Percentiles rank a stretch among this genome's conserved stretches.
These are phyloP conservation scores for Ophiostoma tasmaniense DNA, from an alignment of 2,329 filamentous ascomycete genomes.

Conservation along the genomic window DNA sequence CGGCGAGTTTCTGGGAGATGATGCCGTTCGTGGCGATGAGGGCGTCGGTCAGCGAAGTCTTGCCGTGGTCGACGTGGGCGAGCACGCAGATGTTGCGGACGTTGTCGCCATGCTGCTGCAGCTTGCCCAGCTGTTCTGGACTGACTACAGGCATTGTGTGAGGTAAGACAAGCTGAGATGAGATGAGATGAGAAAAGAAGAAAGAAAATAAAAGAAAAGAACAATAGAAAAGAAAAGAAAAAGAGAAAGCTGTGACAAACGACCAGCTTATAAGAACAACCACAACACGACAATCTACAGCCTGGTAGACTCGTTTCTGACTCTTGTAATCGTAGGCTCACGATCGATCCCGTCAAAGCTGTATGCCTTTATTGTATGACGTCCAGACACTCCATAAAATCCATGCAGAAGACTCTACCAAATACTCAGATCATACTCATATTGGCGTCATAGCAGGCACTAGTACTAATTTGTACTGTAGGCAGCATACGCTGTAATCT, in stretches of 20 bases:
- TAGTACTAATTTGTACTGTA: background rate
- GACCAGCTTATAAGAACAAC: too few species aligned
- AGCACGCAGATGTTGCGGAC: constrained; percentile 97
- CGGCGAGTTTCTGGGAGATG: constrained; percentile 93
- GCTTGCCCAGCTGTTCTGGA: constrained; percentile 78
- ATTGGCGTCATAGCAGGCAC: constrained; percentile 10
- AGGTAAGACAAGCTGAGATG: background rate
- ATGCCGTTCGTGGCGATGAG: constrained; percentile 98
- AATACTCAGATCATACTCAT: constrained; percentile 15
- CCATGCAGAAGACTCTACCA: background rate
- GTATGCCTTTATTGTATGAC: too few species aligned
- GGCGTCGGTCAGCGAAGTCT: constrained; percentile 92
- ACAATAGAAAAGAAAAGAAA: background rate
- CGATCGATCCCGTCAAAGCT: background rate
- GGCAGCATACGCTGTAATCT: background rate
- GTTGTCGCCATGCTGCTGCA: constrained; percentile 80
- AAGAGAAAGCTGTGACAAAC: too few species aligned
- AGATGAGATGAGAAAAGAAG: background rate
- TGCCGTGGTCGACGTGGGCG: constrained; percentile 96
- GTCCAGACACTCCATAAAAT: background rate
- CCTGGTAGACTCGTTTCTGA: too few species aligned
- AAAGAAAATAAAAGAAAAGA: background rate
- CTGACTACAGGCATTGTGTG: constrained; percentile 76
- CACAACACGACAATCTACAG: too few species aligned
- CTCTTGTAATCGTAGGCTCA: background rate